A percentile compares a stretch with the other conserved stretches of the same genome.
These are phyloP conservation scores for Penicillium sp. DNA, from an alignment of 2,329 filamentous ascomycete genomes.

Conservation along the genomic window DNA sequence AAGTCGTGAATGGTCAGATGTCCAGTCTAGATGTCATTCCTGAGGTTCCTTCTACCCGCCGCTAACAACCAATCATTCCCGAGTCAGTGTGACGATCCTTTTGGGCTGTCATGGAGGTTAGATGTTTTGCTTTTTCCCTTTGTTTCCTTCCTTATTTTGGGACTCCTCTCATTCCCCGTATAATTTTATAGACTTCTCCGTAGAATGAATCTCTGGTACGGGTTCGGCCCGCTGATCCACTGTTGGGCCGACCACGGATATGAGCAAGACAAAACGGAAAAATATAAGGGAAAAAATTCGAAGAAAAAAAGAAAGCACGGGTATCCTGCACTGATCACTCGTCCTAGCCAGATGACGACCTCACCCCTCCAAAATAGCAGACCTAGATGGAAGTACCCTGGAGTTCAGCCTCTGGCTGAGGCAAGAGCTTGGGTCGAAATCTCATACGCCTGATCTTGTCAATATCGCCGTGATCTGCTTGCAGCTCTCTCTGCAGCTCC, in stretches of 20 bases:
- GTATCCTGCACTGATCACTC: constrained; percentile 24
- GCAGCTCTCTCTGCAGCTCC: constrained; percentile 8
- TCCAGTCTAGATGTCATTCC: constrained; percentile 7
- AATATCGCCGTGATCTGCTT: constrained; percentile 2
- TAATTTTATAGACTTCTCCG: not conserved
- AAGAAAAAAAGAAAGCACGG: constrained; percentile 14
- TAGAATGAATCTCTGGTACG: constrained; percentile 14
- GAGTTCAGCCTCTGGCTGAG: not conserved
- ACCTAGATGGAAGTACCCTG: not conserved
- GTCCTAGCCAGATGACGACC: constrained; percentile 21
- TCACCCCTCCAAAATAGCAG: constrained; percentile 4
- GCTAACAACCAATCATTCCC: constrained; percentile 10
- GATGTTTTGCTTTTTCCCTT: not conserved
- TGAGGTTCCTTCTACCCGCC: not conserved
- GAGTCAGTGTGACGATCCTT: constrained; percentile 10
- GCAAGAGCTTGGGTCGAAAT: constrained; percentile 2
- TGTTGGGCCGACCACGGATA: constrained; percentile 12
- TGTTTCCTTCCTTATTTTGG: not conserved
- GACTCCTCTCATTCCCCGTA: not conserved
- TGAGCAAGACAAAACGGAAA: not conserved
- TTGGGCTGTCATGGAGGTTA: constrained; percentile 2
- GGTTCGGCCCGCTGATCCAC: constrained; percentile 27
- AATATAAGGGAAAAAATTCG: not conserved
- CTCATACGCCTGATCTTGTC: constrained; percentile 1
- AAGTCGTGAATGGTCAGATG: constrained; percentile 5